These are phyloP conservation scores for Colletotrichum horii DNA, from an alignment of 2,329 filamentous ascomycete species.

Conservation along the genomic window DNA sequence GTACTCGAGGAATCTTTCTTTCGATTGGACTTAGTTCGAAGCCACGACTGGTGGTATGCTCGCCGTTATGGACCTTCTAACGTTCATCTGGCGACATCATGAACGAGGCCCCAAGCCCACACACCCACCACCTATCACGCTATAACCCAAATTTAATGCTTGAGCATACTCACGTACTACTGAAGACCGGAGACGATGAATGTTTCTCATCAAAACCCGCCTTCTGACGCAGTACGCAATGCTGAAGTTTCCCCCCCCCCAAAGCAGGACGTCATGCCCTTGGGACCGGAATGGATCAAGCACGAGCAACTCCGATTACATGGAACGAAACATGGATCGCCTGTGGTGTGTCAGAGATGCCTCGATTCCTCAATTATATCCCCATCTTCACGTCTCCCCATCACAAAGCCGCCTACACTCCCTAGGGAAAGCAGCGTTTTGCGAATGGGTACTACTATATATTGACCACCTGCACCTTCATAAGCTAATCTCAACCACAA, in stretches of 20 bases:
- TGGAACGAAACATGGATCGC: fast-evolving
- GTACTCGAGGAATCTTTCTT: background rate
- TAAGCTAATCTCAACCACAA: background rate
- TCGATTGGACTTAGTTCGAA: background rate
- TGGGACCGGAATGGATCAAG: background rate
- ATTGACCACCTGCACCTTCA: fast-evolving
- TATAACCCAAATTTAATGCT: fast-evolving
- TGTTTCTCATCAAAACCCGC: too few relatives aligned
- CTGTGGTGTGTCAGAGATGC: background rate
- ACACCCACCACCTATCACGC: fast-evolving
- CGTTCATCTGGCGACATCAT: too few relatives aligned
- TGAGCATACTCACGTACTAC: background rate
- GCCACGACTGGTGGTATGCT: background rate
- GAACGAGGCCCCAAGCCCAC: background rate
- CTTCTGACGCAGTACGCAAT: too few relatives aligned
- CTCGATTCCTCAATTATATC: fast-evolving
- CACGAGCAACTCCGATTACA: fast-evolving
- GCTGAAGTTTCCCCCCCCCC: background rate
- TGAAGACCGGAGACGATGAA: background rate
- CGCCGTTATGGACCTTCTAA: too few relatives aligned
- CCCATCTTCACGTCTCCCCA: too few relatives aligned
- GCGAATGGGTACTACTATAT: background rate
- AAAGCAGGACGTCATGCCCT: fast-evolving
- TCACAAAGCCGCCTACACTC: too few relatives aligned
- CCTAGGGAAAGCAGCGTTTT: too few relatives aligned